phyloP scores from a whole-genome alignment of 768 basidiomycete species.

The Chalciporus sphaerocephalus region DNA sequence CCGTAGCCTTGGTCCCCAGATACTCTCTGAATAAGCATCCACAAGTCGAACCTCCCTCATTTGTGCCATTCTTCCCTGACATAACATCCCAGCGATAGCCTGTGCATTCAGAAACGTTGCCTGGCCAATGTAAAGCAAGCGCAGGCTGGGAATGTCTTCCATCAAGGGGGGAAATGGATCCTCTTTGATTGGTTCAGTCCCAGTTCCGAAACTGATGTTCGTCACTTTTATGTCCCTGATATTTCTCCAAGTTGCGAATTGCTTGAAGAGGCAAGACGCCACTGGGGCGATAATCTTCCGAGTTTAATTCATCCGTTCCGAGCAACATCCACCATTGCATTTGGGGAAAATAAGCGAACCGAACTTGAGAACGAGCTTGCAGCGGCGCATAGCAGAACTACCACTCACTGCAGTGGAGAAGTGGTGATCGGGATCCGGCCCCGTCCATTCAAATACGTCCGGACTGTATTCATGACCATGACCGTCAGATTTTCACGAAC shows the following conservation, averaged over 20 bases:
- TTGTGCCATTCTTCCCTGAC: conserved; percentile 16
- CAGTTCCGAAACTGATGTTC: conserved; percentile 40
- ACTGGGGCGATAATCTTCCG: conserved; percentile 25
- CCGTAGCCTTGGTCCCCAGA: conserved; percentile 54
- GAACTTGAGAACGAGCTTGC: too few relatives aligned
- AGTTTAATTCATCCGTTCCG: not conserved
- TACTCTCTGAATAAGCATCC: conserved; percentile 53
- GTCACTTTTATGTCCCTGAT: conserved; percentile 45
- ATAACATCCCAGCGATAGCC: conserved; percentile 37
- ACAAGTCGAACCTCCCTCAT: conserved; percentile 41
- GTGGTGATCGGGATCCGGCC: conserved; percentile 58
- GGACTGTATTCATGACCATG: conserved; percentile 39
- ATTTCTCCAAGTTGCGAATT: conserved; percentile 37
- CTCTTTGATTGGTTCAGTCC: conserved; percentile 6
- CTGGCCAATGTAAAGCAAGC: conserved; percentile 46
- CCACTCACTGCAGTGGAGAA: conserved; percentile 55
- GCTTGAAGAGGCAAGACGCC: conserved; percentile 23
- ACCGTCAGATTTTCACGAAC: too few relatives aligned
- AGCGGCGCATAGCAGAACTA: too few relatives aligned
- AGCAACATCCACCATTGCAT: too few relatives aligned
- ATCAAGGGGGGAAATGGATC: conserved; percentile 26
- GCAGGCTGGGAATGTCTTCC: conserved; percentile 37
- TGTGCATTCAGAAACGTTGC: conserved; percentile 42
- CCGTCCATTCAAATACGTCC: conserved; percentile 50
- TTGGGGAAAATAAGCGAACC: too few relatives aligned